A percentile compares a stretch with the other conserved stretches of the same genome.
phyloP scores from a whole-genome alignment of 192 early-diverging fungal species.

The Backusella luteola region DNA sequence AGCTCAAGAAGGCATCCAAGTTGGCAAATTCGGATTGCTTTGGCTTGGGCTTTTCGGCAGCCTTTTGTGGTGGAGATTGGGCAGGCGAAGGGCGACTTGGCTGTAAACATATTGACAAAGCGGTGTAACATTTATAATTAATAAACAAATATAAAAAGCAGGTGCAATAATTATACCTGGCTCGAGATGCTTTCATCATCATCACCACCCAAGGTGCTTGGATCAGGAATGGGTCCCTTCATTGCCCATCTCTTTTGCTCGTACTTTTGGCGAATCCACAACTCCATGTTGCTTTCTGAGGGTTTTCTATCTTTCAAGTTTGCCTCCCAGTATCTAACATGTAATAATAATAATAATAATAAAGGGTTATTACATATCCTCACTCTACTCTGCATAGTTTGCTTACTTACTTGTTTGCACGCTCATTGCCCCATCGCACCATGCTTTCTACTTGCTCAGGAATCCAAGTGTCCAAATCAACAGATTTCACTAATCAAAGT shows the following conservation, averaged over 20 bases:
- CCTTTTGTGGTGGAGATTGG: slow-evolving; percentile 6
- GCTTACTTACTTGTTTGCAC: slow-evolving; percentile 56
- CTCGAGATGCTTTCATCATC: not conserved
- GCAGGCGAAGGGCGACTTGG: not conserved
- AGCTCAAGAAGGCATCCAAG: slow-evolving; percentile 28
- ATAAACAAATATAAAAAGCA: slow-evolving; percentile 18
- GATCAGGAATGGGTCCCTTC: slow-evolving; percentile 74
- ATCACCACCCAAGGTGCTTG: slow-evolving; percentile 51
- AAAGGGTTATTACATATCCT: not conserved
- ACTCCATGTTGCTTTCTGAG: slow-evolving; percentile 58
- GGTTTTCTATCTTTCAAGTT: slow-evolving; percentile 44
- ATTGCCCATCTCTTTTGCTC: slow-evolving; percentile 73
- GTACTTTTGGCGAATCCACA: slow-evolving; percentile 79
- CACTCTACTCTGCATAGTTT: not conserved
- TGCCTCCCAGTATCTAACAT: slow-evolving; percentile 53
- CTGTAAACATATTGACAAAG: not conserved
- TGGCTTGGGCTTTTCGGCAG: slow-evolving; percentile 3
- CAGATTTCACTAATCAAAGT: slow-evolving; percentile 66
- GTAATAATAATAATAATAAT: not conserved
- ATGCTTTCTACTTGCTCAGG: slow-evolving; percentile 78
- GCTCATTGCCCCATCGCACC: slow-evolving; percentile 77
- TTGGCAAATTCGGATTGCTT: slow-evolving; percentile 26
- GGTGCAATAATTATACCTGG: not conserved
- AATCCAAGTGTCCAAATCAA: slow-evolving; percentile 82
- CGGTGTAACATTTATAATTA: slow-evolving; percentile 22